A percentile compares a stretch with the other conserved stretches of the same genome.
phyloP scores from a whole-genome alignment of 2,329 filamentous ascomycete genomes.

The Aquanectria penicillioides region DNA sequence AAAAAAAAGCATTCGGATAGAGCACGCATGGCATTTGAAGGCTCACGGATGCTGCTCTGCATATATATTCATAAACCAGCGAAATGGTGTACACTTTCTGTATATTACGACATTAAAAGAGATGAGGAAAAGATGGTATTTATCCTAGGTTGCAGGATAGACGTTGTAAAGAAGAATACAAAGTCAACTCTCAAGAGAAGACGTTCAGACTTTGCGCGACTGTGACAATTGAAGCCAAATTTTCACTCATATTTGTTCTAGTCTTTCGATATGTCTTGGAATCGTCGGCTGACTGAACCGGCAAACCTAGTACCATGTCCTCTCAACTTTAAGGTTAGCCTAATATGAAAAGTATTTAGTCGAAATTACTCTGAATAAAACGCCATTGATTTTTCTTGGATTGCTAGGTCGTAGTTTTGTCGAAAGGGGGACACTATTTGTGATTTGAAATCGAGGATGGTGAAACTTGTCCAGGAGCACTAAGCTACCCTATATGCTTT shows the following conservation, averaged over 20 bases:
- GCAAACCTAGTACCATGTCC: no score
- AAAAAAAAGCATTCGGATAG: slow-evolving; percentile 32
- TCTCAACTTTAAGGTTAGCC: not conserved
- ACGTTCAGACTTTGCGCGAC: no score
- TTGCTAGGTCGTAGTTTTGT: not conserved
- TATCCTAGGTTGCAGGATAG: not conserved
- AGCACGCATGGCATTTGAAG: slow-evolving; percentile 14
- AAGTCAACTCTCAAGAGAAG: slow-evolving; percentile 2
- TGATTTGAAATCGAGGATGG: no score
- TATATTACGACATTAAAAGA: slow-evolving; percentile 27
- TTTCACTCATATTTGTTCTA: no score
- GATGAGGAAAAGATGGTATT: not conserved
- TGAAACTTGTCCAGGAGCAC: no score
- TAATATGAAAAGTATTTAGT: no score
- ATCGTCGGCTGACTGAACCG: no score
- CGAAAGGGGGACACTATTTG: no score
- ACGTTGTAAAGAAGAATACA: not conserved
- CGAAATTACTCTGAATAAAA: no score
- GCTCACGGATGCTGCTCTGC: slow-evolving; percentile 13
- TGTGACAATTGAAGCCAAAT: no score
- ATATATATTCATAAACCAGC: slow-evolving; percentile 23
- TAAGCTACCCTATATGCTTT: no score
- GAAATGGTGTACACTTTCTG: slow-evolving; percentile 31
- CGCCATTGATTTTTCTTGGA: not conserved
- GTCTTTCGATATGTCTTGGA: no score